Evolutionary conservation across 2,329 filamentous ascomycete genomes (phyloP), one percentile per base, ranked within the genome.

Genomic region (Ascochyta lentis): DNA sequence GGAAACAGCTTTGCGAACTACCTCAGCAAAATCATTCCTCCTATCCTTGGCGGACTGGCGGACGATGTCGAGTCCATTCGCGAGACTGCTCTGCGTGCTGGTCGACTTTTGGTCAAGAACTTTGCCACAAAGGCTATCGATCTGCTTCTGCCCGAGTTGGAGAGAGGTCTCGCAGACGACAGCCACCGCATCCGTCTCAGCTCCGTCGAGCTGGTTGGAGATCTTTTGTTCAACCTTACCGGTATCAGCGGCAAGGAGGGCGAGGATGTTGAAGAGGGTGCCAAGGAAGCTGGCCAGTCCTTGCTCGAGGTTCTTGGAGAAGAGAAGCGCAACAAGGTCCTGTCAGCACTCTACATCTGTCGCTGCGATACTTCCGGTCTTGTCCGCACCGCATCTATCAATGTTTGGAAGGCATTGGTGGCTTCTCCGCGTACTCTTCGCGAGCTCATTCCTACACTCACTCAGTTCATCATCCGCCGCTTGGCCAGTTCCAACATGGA

Each of bases 1-100:
- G 95, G 95, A 70, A 99, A 99, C 83, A 96, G 93, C 76, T 99
- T 99, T 71, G 90, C 95, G 66, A 92, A 92, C 72, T 99, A 99
- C 72, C 88, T 99, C 58, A 91, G 89, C 78, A 92, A 89, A 73
- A 96, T 99, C 69, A 96, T 99, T 67, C 96, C 95, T 16, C 90
- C 95, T 19, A 98, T 99, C 68, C 83, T 99, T 61, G 88, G 92
- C 62, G 96, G 96, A 68, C 83, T 99, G 74, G 96, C 95, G 31
- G 95, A 99, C 74, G 95, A 99, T 69, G 83, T 98, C 49, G 95
- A 99, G 74, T 93, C 93, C 1, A 99, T 99, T 68, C 89, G 95
- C 54, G 95, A 99, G 68, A 98, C 93, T n/a, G 91, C 96, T 31
- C 84, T 99, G 44, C 90, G 94, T 58, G 95, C 96, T 61, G 95